These are phyloP conservation scores for Aureobasidium zeae DNA, from an alignment of 2,329 filamentous ascomycete genomes.

Conservation along the genomic window DNA sequence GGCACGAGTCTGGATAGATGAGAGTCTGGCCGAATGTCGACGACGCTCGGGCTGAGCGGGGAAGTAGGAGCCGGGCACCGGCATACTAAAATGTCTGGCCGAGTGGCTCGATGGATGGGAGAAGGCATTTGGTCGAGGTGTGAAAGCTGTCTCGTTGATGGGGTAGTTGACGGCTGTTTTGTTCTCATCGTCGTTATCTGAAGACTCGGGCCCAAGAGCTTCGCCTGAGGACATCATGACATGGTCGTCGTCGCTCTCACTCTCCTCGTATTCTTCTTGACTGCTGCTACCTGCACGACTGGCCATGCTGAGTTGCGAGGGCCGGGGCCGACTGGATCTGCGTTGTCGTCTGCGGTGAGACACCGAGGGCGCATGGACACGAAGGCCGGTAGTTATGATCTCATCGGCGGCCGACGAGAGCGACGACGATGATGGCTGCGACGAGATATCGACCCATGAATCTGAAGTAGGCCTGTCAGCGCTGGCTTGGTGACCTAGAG, in stretches of 20 bases:
- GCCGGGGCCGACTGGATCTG: slow-evolving; percentile 34
- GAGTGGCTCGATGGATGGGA: slow-evolving; percentile 59
- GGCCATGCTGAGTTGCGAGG: slow-evolving; percentile 33
- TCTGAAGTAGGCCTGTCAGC: slow-evolving; percentile 45
- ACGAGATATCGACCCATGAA: slow-evolving; percentile 92
- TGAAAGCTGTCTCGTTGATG: slow-evolving; percentile 48
- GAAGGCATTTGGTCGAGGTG: slow-evolving; percentile 86
- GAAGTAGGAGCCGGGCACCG: slow-evolving; percentile 39
- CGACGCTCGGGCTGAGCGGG: slow-evolving; percentile 28
- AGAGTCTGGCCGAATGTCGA: slow-evolving; percentile 25
- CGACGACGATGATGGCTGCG: slow-evolving; percentile 87
- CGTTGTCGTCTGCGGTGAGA: slow-evolving; percentile 46
- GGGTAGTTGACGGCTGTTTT: slow-evolving; percentile 68
- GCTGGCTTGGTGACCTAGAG: neutral
- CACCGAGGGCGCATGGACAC: slow-evolving; percentile 58
- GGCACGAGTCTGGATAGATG: slow-evolving; percentile 28
- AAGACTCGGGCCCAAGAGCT: slow-evolving; percentile 33
- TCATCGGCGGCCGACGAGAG: slow-evolving; percentile 77
- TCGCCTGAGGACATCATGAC: slow-evolving; percentile 57
- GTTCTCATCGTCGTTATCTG: slow-evolving; percentile 52
- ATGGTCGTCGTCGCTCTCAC: slow-evolving; percentile 77
- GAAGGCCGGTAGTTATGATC: slow-evolving; percentile 80
- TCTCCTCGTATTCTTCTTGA: slow-evolving; percentile 91
- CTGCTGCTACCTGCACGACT: slow-evolving; percentile 54
- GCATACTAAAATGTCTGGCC: slow-evolving; percentile 39